These are phyloP conservation scores for Verticillium dahliae DNA, from an alignment of 2,329 filamentous ascomycete species.

Conservation along the genomic window DNA sequence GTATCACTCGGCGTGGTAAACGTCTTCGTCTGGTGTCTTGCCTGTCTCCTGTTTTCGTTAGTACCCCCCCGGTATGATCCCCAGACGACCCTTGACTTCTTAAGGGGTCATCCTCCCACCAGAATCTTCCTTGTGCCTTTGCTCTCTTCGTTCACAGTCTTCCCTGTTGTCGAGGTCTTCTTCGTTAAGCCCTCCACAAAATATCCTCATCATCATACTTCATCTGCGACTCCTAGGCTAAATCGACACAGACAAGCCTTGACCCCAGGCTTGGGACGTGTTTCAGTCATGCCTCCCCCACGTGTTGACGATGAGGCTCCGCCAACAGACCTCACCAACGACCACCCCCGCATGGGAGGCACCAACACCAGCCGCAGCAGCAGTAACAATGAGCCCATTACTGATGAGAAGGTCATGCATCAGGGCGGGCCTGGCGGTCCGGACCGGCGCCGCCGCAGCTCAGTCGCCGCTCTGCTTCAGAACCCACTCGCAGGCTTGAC, in stretches of 20 bases:
- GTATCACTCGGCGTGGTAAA: neutral
- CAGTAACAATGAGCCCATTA: conserved; percentile 11
- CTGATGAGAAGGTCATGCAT: conserved; percentile 1
- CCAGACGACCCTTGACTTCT: conserved; percentile 1
- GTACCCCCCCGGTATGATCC: neutral
- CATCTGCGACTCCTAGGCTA: neutral
- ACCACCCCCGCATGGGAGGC: conserved; percentile 6
- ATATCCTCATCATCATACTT: neutral
- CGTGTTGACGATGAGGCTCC: conserved; percentile 17
- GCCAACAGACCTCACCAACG: conserved; percentile 1
- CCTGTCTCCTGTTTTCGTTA: neutral
- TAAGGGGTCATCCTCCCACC: neutral
- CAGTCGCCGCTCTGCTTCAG: conserved; percentile 19
- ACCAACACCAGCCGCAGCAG: conserved; percentile 11
- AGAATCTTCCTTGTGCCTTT: neutral
- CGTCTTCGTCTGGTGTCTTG: neutral
- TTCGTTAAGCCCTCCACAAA: neutral
- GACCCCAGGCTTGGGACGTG: neutral
- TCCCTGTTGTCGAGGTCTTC: neutral
- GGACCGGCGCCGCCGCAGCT: conserved; percentile 4
- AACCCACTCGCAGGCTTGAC: conserved; percentile 24
- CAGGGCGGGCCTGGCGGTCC: neutral
- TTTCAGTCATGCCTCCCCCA: conserved; percentile 17
- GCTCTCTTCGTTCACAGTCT: neutral
- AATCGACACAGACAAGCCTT: neutral